Percentiles rank a stretch among this genome's conserved stretches.
phyloP scores from a whole-genome alignment of 2,329 filamentous ascomycete genomes.

The Epichloe gansuensis region DNA sequence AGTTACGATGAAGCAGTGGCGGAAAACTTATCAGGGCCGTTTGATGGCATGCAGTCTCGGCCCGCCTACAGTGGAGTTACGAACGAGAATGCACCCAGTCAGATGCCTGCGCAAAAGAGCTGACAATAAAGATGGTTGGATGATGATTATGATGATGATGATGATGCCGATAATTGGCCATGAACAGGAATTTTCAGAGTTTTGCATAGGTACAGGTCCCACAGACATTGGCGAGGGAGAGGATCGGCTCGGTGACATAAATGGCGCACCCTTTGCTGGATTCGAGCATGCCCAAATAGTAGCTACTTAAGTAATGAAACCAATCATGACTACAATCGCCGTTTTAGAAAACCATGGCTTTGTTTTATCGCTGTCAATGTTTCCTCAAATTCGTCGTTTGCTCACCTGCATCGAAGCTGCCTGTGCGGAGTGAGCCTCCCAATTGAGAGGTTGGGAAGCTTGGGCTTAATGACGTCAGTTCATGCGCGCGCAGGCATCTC shows the following conservation, averaged over 20 bases:
- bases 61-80: conserved; percentile 56
- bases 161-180: neutral
- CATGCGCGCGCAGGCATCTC: no score
- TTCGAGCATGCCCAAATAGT: neutral
- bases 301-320: neutral
- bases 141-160: neutral
- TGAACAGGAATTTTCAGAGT: neutral
- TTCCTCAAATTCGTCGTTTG: no score
- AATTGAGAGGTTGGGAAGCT: no score
- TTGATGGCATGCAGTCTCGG: conserved; percentile 48
- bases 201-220: neutral
- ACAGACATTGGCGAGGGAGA: neutral
- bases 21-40: conserved; percentile 55
- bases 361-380: no score
- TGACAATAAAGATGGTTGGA: conserved; percentile 12
- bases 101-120: conserved; percentile 31
- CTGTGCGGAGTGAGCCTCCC: no score
- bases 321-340: neutral
- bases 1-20: conserved; percentile 93
- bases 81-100: conserved; percentile 46
- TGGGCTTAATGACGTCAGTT: no score
- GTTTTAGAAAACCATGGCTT: neutral
- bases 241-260: neutral
- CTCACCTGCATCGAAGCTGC: no score
- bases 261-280: neutral